Base-by-base conservation (phyloP, 2,329 filamentous ascomycete species). In the Aspergillus melleus region DNA sequence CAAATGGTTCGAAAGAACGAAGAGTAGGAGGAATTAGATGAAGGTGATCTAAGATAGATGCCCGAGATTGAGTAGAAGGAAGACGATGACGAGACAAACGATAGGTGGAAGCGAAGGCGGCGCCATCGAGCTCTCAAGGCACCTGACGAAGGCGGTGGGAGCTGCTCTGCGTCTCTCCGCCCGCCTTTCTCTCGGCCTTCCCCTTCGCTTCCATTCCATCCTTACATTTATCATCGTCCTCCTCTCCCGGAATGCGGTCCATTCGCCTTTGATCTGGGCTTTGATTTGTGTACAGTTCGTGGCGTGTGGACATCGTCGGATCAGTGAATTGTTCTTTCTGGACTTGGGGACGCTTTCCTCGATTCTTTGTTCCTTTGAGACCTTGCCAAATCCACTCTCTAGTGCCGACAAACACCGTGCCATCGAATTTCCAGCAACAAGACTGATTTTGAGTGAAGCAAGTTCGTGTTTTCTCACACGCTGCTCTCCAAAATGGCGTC, bases 401-500 rank as follows among this genome's bases (percentile, higher is more conserved):
- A 22, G 26, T 24, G 53, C 59, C 65, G 61, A 66, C 59, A 60
- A 61, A 64, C 61, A 60, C 61, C 56, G 64, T 42, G 16, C 36
- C 36, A 42, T 42, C 16, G 14, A n/a, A 42, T 42, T 36, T 6
- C 36, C 16, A 42, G 8, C 36, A 42, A n/a, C 36, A 51, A 54
- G 49, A 54, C 32, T 22, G 20, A 24, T 50, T 47, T 49, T 51
- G 42, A 62, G 52, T 62, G 55, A 67, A 49, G 42, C 46, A 44
- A 55, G 10, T 49, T 47, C 42, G 55, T 61, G 55, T 52, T 46
- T 42, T 30, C 36, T 52, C 55, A 50, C 57, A 55, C 53, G 52
- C 14, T 47, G 20, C 39, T 54, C 16, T 60, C 50, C 65, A 75
- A 59, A 46, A 86, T 86, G 84, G 77, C 83, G 64, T 76, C 79